Conservation (phyloP, 1,284 basidiomycete species). For the Polyporus tsugae region DNA sequence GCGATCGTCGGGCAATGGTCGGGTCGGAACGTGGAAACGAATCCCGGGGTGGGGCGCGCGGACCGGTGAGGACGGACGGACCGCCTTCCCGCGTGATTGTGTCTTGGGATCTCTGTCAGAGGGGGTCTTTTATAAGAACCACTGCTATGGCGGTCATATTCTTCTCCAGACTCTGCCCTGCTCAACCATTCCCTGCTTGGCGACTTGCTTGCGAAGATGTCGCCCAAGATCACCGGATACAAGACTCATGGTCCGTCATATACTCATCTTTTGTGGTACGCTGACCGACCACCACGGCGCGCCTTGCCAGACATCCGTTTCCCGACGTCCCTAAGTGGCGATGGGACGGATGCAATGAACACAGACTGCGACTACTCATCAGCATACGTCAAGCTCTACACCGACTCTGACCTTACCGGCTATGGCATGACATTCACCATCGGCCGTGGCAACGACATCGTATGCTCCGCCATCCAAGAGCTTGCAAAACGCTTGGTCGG, state of each 20-base stretch:
- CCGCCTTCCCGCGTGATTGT: constrained; percentile 6
- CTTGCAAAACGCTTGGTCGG: constrained; percentile 85
- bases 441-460: constrained; percentile 94
- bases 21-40: background rate
- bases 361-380: constrained; percentile 96
- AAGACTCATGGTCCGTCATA: constrained; percentile 56
- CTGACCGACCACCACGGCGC: background rate
- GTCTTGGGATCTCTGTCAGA: background rate
- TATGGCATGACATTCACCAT: constrained; percentile 99
- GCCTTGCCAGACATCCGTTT: constrained; percentile 76
- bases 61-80: background rate
- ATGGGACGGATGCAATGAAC: constrained; percentile 95
- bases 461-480: constrained; percentile 82
- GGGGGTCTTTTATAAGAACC: constrained; percentile 18
- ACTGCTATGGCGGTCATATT: constrained; percentile 19
- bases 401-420: constrained; percentile 77
- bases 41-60: background rate
- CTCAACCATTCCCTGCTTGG: background rate
- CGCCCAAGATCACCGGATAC: constrained; percentile 58
- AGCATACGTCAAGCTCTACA: constrained; percentile 86
- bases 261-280: background rate
- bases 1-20: background rate
- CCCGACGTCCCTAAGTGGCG: constrained; percentile 84
- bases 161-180: constrained; percentile 11
- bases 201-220: constrained; percentile 31